Conservation (phyloP, 2,329 filamentous ascomycete species). For the Paraconiothyrium sp. region DNA sequence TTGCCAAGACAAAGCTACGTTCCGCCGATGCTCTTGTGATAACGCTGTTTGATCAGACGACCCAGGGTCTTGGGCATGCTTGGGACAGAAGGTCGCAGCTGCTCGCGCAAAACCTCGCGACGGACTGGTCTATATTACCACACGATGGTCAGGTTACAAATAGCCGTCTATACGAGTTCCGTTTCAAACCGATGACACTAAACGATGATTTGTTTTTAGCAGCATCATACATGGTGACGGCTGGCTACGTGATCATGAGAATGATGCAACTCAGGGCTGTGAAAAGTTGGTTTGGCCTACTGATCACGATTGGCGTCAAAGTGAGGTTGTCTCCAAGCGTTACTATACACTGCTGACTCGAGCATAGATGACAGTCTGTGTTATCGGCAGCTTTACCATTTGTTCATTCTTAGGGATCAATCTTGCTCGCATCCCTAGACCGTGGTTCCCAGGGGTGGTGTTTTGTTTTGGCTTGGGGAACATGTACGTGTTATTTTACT, state of each 20-base stretch:
- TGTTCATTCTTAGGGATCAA: conserved; percentile 80
- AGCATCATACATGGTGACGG: conserved; percentile 70
- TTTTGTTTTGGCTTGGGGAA: conserved; percentile 81
- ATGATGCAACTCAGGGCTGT: conserved; percentile 76
- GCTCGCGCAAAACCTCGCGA: conserved; percentile 60
- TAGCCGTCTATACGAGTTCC: conserved; percentile 78
- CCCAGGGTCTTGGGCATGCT: conserved; percentile 69
- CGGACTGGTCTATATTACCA: conserved; percentile 73
- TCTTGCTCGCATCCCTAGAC: conserved; percentile 76
- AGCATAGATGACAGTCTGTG: conserved; percentile 68
- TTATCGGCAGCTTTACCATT: conserved; percentile 81
- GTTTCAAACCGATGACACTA: conserved; percentile 76
- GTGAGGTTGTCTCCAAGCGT: conserved; percentile 38
- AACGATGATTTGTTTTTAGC: conserved; percentile 71
- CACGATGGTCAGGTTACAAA: conserved; percentile 62
- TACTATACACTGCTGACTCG: conserved; percentile 21
- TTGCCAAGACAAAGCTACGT: conserved; percentile 71
- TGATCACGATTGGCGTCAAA: conserved; percentile 75
- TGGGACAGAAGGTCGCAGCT: conserved; percentile 70
- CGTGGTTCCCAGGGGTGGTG: conserved; percentile 79
- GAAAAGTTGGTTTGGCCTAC: conserved; percentile 77
- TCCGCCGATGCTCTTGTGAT: conserved; percentile 82
- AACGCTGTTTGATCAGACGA: conserved; percentile 74
- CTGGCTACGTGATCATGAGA: conserved; percentile 72
- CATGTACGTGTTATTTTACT: conserved; percentile 54